A percentile compares a stretch with the other conserved stretches of the same genome.
These are phyloP conservation scores for Phycomyces blakesleeanus DNA, from an alignment of 192 early-diverging fungal genomes.

Conservation along the genomic window DNA sequence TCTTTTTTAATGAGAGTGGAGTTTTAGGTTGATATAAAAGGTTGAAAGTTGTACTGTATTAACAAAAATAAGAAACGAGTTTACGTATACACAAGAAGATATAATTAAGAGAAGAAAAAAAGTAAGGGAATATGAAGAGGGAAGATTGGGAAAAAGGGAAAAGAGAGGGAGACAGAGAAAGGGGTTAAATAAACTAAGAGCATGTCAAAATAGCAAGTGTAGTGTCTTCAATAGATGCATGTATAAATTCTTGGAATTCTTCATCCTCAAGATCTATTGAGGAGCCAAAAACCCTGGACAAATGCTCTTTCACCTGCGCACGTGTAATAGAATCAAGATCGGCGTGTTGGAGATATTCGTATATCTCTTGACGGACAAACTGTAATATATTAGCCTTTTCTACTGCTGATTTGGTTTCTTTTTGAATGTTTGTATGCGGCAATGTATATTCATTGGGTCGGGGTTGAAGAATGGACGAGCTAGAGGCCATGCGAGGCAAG, in stretches of 20 bases:
- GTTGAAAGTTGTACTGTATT: background rate
- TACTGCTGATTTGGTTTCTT: background rate
- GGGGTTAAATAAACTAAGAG: background rate
- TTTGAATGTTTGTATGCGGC: background rate
- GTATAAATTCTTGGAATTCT: conserved; percentile 13
- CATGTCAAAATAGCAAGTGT: conserved; percentile 9
- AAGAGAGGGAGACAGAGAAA: background rate
- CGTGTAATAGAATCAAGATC: conserved; percentile 20
- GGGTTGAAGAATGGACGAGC: background rate
- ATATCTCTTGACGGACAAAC: conserved; percentile 10
- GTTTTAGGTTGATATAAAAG: background rate
- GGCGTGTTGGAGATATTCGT: conserved; percentile 15
- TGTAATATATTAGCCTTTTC: conserved; percentile 6
- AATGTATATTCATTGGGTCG: background rate
- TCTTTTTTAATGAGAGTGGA: too few relatives aligned
- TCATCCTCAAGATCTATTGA: conserved; percentile 6
- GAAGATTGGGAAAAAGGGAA: too few relatives aligned
- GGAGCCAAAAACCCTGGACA: conserved; percentile 11
- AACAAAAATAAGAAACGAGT: background rate
- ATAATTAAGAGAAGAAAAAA: background rate
- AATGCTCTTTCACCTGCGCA: conserved; percentile 18
- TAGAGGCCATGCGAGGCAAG: background rate
- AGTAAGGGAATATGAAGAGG: too few relatives aligned
- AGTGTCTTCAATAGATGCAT: conserved; percentile 18
- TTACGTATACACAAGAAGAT: conserved; percentile 5